Conservation (phyloP, 176 grass and related monocot species). For the Lolium perenne region DNA sequence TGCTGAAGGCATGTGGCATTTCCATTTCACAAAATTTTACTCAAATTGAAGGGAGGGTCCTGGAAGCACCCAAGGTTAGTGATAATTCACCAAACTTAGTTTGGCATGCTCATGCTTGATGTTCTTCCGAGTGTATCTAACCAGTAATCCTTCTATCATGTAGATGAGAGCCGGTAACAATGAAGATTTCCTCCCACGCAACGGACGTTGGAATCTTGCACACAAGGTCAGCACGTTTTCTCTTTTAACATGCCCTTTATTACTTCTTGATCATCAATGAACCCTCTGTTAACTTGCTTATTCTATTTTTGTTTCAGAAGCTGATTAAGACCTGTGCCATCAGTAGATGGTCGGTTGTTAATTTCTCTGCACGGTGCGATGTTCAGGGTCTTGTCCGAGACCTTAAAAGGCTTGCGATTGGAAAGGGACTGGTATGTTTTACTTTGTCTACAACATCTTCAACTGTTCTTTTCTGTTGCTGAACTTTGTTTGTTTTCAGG, state of each 20-base stretch:
- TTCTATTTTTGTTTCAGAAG: constrained; percentile 53
- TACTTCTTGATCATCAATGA: constrained; percentile 18
- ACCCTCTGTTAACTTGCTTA: constrained; percentile 17
- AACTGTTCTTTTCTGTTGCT: constrained; percentile 9
- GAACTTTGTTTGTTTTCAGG: constrained; percentile 43
- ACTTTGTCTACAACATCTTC: constrained; percentile 11
- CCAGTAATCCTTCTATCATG: not conserved
- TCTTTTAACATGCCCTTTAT: not conserved
- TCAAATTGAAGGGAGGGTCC: constrained; percentile 64
- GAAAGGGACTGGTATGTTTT: constrained; percentile 80
- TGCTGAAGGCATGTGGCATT: constrained; percentile 73
- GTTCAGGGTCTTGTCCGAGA: constrained; percentile 54
- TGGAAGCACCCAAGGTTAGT: constrained; percentile 71
- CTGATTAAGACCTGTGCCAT: constrained; percentile 52
- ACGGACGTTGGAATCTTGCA: constrained; percentile 88
- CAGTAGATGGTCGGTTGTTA: constrained; percentile 69
- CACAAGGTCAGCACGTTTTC: constrained; percentile 57
- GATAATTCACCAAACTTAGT: not conserved
- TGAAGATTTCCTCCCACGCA: constrained; percentile 64
- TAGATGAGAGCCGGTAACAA: constrained; percentile 75
- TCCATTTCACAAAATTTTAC: constrained; percentile 65
- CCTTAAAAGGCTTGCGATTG: constrained; percentile 57
- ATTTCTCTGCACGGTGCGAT: constrained; percentile 86
- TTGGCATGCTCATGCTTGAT: not conserved
- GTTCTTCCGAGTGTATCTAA: not conserved